A percentile compares a stretch with the other conserved stretches of the same genome.
Evolutionary conservation across 208 protist species (phyloP).

Genomic region (Leishmania martiniquensis): DNA sequence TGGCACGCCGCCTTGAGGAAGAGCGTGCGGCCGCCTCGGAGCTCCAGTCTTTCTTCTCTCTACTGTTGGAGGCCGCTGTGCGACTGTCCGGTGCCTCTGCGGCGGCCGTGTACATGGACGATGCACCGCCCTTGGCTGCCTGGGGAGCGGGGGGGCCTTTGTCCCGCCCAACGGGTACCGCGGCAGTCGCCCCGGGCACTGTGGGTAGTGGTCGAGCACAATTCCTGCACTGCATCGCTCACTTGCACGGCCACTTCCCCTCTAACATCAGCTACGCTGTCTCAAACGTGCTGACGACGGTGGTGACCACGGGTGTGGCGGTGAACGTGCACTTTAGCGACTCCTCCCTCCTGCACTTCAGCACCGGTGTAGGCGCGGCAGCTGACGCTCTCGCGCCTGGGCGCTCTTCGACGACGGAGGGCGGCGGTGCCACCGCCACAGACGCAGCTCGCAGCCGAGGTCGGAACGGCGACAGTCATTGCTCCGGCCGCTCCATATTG

Average conservation of each 20-base stretch:
- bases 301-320: slow-evolving; percentile 59
- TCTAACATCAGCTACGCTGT: slow-evolving; percentile 55
- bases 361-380: background rate
- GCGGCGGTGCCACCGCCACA: background rate
- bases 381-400: background rate
- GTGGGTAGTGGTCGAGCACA: slow-evolving; percentile 11
- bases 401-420: background rate
- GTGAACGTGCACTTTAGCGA: slow-evolving; percentile 57
- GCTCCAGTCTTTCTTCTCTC: slow-evolving; percentile 66
- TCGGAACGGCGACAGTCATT: background rate
- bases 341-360: slow-evolving; percentile 5
- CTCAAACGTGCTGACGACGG: slow-evolving; percentile 57
- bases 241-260: slow-evolving; percentile 62
- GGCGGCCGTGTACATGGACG: slow-evolving; percentile 66
- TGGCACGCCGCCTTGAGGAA: slow-evolving; percentile 29
- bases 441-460: background rate
- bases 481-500: slow-evolving; percentile 6
- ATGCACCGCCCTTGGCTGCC: background rate
- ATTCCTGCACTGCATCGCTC: slow-evolving; percentile 63
- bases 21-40: slow-evolving; percentile 32
- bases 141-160: background rate
- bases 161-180: background rate
- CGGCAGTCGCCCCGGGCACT: background rate
- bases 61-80: slow-evolving; percentile 67
- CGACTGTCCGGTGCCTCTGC: slow-evolving; percentile 48